Evolutionary conservation across 208 protist species (phyloP).

Genomic region (Endotrypanum monterogeii): DNA sequence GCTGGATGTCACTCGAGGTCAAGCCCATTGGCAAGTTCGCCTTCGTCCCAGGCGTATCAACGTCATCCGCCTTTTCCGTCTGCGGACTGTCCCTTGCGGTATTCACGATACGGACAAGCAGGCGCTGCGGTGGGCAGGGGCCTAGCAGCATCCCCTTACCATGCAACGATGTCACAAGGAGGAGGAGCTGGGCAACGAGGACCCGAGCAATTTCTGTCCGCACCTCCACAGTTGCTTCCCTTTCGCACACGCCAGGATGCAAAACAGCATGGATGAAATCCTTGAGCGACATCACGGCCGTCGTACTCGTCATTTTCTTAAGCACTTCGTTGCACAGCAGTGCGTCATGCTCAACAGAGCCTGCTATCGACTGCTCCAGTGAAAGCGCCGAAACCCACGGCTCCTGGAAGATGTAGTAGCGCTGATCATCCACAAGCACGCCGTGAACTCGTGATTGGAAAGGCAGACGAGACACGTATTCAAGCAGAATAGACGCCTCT

Average conservation of each 20-base stretch:
- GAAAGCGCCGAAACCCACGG: conserved; percentile 77
- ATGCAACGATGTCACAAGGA: conserved; percentile 72
- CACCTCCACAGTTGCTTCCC: conserved; percentile 41
- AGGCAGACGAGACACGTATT: conserved; percentile 77
- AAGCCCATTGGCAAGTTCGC: conserved; percentile 21
- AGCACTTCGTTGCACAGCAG: conserved; percentile 56
- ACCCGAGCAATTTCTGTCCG: conserved; percentile 66
- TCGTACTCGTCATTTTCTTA: conserved; percentile 41
- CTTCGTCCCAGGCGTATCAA: conserved; percentile 17
- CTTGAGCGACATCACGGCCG: conserved; percentile 67
- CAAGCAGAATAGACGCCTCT: conserved; percentile 78
- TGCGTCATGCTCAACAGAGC: conserved; percentile 35
- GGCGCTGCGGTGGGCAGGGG: conserved; percentile 61
- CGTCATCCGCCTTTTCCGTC: conserved; percentile 13
- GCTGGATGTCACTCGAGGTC: conserved; percentile 49
- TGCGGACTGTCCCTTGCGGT: conserved; percentile 16
- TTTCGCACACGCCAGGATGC: conserved; percentile 22
- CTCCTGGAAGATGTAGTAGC: conserved; percentile 83
- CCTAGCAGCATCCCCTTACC: conserved; percentile 83
- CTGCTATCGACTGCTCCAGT: conserved; percentile 46
- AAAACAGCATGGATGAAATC: conserved; percentile 73
- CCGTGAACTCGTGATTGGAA: conserved; percentile 72
- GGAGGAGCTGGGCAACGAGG: conserved; percentile 63
- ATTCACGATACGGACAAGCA: conserved; percentile 67
- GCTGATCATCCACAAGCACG: conserved; percentile 74